Evolutionary conservation across 106 monocot species (phyloP), one percentile per base, ranked within the genome.

Genomic region (Vanilla planifolia): DNA sequence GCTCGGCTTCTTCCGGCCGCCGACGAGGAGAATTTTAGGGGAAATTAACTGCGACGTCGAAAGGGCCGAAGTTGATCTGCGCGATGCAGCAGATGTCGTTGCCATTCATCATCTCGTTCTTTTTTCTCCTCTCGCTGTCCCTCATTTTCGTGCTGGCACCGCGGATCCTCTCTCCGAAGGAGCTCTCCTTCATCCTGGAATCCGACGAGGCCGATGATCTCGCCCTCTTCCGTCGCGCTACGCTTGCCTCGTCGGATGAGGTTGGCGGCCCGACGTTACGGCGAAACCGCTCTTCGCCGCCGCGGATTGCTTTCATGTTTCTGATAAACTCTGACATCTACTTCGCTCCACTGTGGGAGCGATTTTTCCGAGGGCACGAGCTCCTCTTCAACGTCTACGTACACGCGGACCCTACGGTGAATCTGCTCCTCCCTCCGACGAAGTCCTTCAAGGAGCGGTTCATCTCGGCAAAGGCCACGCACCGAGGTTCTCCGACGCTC

Each of bases 401-500:
- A 30, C 85, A 85, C 61, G 65, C 80, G 19, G 84, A 85, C 44
- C 84, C 84, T 27, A 33, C 36, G 39, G 6, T 59, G 14, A 23
- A 25, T 48, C 69, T 75, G 39, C 7, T 37, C 37, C 37, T 37
- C 37, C 37, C 37, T 5, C 57, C 3, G 15, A 76, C 72, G 17
- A 51, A 68, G 0, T 73, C 78, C 4, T 84, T 83, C 67, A 40
- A 23, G 15, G 43, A 41, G 36, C 76, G 86, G 3, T 78, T 87
- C 69, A 67, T 92, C 64, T 83, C 80, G 5, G 32, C 81, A 22
- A 80, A 80, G 65, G 58, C 80, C 20, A 92, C 92, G 7, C 77
- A 77, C 48, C 80, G 92, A 10, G 83, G 80, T n/a, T 92, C 92
- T 27, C 73, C 92, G 5, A 92, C 87, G 2, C 84, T 92, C 59